Percentiles rank a stretch among this genome's conserved stretches.
Conservation (phyloP, 148 eudicot genomes). For the Drosera capensis region DNA sequence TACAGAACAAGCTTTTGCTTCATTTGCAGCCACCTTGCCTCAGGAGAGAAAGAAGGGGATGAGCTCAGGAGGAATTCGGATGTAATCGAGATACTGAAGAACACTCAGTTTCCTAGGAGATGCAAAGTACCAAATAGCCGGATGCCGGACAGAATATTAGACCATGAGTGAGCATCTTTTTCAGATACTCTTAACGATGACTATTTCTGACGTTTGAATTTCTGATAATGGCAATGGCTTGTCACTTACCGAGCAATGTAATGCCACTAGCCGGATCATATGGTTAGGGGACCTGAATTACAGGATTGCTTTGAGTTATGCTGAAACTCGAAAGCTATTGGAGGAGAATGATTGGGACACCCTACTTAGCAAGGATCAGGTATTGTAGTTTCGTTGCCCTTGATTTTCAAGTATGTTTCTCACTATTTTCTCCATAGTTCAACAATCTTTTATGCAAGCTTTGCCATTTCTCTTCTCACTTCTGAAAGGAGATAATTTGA, state of each 20-base stretch:
- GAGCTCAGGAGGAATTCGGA: constrained; percentile 61
- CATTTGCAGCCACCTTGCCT: constrained; percentile 65
- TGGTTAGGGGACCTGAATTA: constrained; percentile 94
- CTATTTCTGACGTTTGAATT: background rate
- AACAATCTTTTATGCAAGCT: background rate
- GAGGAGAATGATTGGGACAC: constrained; percentile 57
- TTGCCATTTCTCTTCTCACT: too few species aligned
- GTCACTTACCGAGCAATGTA: background rate
- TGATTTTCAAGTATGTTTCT: too few species aligned
- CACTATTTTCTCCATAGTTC: too few species aligned
- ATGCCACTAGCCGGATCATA: constrained; percentile 36
- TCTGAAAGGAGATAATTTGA: too few species aligned
- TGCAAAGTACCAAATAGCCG: constrained; percentile 27
- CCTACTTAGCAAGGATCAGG: constrained; percentile 84
- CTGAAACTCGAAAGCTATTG: constrained; percentile 42
- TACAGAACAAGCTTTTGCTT: constrained; percentile 56
- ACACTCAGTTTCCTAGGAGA: constrained; percentile 43
- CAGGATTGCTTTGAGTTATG: constrained; percentile 52
- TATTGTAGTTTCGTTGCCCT: too few species aligned
- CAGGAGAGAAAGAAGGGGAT: constrained; percentile 78
- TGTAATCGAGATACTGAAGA: constrained; percentile 52
- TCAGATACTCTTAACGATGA: background rate
- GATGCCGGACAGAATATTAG: constrained; percentile 40
- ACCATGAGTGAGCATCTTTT: constrained; percentile 36
- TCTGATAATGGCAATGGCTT: background rate